These are phyloP conservation scores for Colletotrichum spaethianum DNA, from an alignment of 2,329 filamentous ascomycete genomes.

Conservation along the genomic window DNA sequence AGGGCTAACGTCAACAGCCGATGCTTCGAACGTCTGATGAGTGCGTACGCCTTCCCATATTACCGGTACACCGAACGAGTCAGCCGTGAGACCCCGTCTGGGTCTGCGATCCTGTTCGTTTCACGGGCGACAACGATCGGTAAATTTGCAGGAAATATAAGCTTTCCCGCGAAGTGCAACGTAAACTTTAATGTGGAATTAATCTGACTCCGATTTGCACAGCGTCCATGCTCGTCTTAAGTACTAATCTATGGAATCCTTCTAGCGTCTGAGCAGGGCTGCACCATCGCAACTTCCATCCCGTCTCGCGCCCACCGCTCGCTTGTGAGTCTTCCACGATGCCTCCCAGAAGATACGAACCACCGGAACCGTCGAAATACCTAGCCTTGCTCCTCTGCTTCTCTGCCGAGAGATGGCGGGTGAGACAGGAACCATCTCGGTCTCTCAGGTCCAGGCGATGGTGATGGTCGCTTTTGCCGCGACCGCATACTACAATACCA, in stretches of 20 bases:
- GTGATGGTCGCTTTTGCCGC: constrained; percentile 55
- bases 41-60: background rate
- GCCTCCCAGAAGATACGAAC: constrained; percentile 16
- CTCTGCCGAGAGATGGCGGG: constrained; percentile 27
- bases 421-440: constrained; percentile 35
- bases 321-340: constrained; percentile 21
- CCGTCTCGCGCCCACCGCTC: constrained; percentile 5
- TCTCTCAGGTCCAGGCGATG: constrained; percentile 37
- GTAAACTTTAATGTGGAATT: constrained; percentile 2
- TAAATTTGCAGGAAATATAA: background rate
- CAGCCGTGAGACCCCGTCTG: background rate
- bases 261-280: background rate
- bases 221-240: constrained; percentile 19
- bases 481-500: constrained; percentile 37
- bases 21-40: background rate
- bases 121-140: constrained; percentile 20
- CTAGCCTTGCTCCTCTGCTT: background rate
- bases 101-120: constrained; percentile 2
- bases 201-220: no score
- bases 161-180: constrained; percentile 5
- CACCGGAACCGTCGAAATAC: constrained; percentile 13
- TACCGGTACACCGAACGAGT: constrained; percentile 19
- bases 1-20: background rate
- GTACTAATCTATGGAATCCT: background rate
- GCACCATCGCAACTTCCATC: constrained; percentile 29